These are phyloP conservation scores for Pythium periplocum DNA, from an alignment of 352 stramenopile species.

Conservation along the genomic window DNA sequence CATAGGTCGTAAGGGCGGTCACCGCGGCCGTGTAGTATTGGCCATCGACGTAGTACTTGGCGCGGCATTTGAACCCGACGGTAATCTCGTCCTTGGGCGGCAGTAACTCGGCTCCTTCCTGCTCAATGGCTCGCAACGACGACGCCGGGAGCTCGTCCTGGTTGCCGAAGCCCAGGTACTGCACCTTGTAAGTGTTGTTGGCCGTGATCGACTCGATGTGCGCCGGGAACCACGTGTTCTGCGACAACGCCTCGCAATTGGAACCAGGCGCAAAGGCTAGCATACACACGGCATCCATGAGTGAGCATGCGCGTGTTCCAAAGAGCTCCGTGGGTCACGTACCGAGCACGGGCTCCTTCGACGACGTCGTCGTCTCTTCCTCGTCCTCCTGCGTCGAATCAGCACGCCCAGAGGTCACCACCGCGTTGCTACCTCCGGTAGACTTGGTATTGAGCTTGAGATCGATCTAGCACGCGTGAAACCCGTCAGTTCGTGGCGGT, in stretches of 20 bases:
- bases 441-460: conserved; percentile 11
- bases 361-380: no score
- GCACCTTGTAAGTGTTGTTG: conserved; percentile 57
- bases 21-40: conserved; percentile 74
- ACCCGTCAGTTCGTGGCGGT: no score
- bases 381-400: no score
- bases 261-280: conserved; percentile 34
- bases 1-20: conserved; percentile 53
- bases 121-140: conserved; percentile 34
- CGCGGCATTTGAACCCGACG: conserved; percentile 57
- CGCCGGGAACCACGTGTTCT: conserved; percentile 70
- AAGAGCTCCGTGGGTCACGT: no score
- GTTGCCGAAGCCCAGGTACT: conserved; percentile 69
- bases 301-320: not conserved
- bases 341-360: no score
- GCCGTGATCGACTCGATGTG: conserved; percentile 50
- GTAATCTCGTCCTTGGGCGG: conserved; percentile 32
- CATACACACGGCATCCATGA: not conserved
- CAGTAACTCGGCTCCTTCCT: conserved; percentile 16
- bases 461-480: conserved; percentile 1
- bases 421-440: no score
- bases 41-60: conserved; percentile 79
- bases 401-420: no score
- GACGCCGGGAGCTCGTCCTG: conserved; percentile 39
- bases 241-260: conserved; percentile 52